These are phyloP conservation scores for Penicillium steckii DNA, from an alignment of 495 filamentous ascomycete genomes.

Conservation along the genomic window DNA sequence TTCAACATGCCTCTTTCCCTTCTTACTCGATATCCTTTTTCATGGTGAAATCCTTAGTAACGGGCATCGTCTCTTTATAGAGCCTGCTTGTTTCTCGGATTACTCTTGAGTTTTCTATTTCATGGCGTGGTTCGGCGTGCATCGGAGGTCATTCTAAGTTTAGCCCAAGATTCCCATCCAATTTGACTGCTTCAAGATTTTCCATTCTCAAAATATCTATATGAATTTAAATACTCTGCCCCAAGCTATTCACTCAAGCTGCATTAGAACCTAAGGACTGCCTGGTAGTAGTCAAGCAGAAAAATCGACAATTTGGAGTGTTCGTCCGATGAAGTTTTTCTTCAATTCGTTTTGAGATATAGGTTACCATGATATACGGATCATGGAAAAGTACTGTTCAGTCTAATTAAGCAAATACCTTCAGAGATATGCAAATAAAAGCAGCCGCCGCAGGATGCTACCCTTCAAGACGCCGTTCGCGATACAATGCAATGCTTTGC, in stretches of 20 bases:
- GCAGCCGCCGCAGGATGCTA: not conserved
- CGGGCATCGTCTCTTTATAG: not conserved
- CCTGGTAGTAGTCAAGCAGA: no score
- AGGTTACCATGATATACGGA: no score
- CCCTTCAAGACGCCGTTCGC: slow-evolving; percentile 18
- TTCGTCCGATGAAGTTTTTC: no score
- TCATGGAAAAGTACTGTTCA: not conserved
- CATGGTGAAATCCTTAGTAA: not conserved
- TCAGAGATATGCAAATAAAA: not conserved
- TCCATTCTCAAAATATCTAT: no score
- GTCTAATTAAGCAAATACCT: not conserved
- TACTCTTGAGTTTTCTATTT: slow-evolving; percentile 2
- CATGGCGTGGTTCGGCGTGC: slow-evolving; percentile 22
- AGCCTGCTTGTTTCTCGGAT: not conserved
- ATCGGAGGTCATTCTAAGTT: slow-evolving; percentile 19
- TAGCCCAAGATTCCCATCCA: slow-evolving; percentile 25
- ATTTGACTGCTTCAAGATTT: slow-evolving; percentile 7
- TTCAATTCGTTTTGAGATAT: no score
- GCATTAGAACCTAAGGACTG: no score
- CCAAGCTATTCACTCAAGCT: no score
- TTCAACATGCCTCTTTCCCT: slow-evolving; percentile 2
- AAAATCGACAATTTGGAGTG: no score
- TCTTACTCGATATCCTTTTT: slow-evolving; percentile 14
- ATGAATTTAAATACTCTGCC: no score
- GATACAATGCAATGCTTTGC: slow-evolving; percentile 22